phyloP scores from a whole-genome alignment of 257 asterid species.

The Pogostemon cablin region DNA sequence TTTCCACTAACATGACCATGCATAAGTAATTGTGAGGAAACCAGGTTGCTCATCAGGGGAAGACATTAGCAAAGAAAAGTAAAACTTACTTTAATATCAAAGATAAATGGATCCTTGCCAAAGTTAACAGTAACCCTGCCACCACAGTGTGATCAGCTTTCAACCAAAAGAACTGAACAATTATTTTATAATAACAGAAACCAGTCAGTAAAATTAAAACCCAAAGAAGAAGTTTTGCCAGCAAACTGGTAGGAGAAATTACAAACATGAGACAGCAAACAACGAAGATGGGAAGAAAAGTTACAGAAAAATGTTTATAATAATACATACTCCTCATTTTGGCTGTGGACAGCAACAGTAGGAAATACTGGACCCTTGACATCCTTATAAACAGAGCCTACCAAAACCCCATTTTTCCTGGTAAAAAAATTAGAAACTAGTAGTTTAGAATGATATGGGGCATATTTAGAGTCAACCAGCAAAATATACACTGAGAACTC shows the following conservation, averaged over 20 bases:
- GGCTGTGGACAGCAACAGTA: slow-evolving; percentile 96
- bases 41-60: slow-evolving; percentile 22
- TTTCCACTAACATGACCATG: slow-evolving; percentile 21
- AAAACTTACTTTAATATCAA: slow-evolving; percentile 73
- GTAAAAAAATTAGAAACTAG: slow-evolving; percentile 18
- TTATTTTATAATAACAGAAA: slow-evolving; percentile 17
- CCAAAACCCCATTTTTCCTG: slow-evolving; percentile 89
- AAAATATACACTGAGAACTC: too few relatives aligned
- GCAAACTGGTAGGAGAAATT: slow-evolving; percentile 20
- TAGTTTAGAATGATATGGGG: background rate
- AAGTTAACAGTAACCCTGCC: slow-evolving; percentile 90
- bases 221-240: slow-evolving; percentile 19
- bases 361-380: slow-evolving; percentile 84
- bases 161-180: slow-evolving; percentile 30
- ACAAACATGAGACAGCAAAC: slow-evolving; percentile 17
- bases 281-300: slow-evolving; percentile 14
- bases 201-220: slow-evolving; percentile 19
- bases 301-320: slow-evolving; percentile 12
- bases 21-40: slow-evolving; percentile 2
- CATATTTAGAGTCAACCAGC: background rate
- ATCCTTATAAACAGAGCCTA: slow-evolving; percentile 80
- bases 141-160: slow-evolving; percentile 39
- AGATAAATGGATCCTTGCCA: slow-evolving; percentile 79
- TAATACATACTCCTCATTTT: slow-evolving; percentile 84
- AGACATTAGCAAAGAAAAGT: slow-evolving; percentile 14